Evolutionary conservation across 2,329 filamentous ascomycete species (phyloP), one percentile per base, ranked within the genome.

Genomic region (Xylariaceae sp.): DNA sequence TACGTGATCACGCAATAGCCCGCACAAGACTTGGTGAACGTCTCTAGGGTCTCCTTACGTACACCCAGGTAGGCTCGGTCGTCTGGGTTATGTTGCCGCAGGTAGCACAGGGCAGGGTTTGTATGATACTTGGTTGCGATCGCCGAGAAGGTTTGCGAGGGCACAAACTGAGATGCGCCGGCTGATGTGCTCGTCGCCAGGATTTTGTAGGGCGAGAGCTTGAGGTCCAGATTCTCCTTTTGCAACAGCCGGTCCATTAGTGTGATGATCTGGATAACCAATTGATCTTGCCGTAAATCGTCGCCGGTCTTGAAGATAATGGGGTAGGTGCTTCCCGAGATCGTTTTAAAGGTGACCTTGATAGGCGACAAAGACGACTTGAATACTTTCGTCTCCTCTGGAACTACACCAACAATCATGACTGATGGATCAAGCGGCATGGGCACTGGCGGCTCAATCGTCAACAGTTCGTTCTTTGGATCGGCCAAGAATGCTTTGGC

Each of bases 1-100:
- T 99, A 99, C 0, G 95, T 99, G 67, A 99, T 97, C 11, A 99
- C 94, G 73, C 94, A 97, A 76, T 99, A 99, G 39, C 94, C 94
- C 0, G 94, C 94, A 71, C 94, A 97, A 0, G 92, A 96, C 71
- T 92, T 93, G 71, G 97, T 87, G 72, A 96, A 99, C 0, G 88
- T 97, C 67, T 99, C 94, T 76, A 99, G 88, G 0, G 90, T 88
- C 71, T 97, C 93, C 72, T 93, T 92, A 34, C 92, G 88, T 34
- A 99, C 87, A 0, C 93, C 92, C 0, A 96, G 81, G 0, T 92
- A 88, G 3, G 90, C 89, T 10, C 80, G 80, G 17, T 89, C 84
- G 70, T 97, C 92, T 0, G 93, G 92, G 69, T 97, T 97, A 74
- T 97, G 90, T 60, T 88, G 86, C 66, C 88, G 88, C 5, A 99